Base-by-base conservation (phyloP, 805 yeast genomes). In the Sugiyamaella lignohabitans region DNA sequence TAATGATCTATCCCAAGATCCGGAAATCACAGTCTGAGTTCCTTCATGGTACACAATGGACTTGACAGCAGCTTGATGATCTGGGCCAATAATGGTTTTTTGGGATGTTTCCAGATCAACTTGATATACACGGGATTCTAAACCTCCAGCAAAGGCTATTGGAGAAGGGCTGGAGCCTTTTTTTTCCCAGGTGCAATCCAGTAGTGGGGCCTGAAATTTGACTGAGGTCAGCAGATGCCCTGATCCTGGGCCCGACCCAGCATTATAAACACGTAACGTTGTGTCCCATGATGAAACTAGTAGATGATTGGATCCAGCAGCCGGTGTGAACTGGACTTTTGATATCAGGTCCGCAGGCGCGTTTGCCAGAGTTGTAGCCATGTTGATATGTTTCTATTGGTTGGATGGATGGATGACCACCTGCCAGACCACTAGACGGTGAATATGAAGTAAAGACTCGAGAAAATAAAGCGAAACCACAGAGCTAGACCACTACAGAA, bases 211-310 rank as follows among this genome's bases (percentile, higher is more conserved):
- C 20, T 61, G 53, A n/a, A 68, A 56, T 10, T 48, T 57, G 38
- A 49, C 44, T 11, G 50, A 47, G n/a, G 50, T 42, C 17, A 53
- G 45, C 36, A 51, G 42, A 3, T 46, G 37, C 6, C 51, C 50
- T 6, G 49, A 18, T 2, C 55, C 52, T n/a, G n/a, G n/a, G n/a
- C n/a, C n/a, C 2, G 52, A 44, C 20, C 61, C 59, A 1, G 67
- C 59, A 49, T 72, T 71, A 55, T 72, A 79, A 2, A 78, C 59
- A 3, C 69, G 56, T 0, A 79, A 56, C 2, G 66, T 57, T 2
- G 76, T 73, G 53, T 79, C 84, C 86, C 87, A 82, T 0, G 81
- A 67, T 1, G 82, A 68, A 1, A 69, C 76, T 2, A 76, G 59
- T 11, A 81, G 63, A 42, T 70, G 69, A n/a, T 53, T 51, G 8